Evolutionary conservation across 805 yeast species (phyloP), one percentile per base, ranked within the genome.

Genomic region (Yamadazyma paraphyllophila): DNA sequence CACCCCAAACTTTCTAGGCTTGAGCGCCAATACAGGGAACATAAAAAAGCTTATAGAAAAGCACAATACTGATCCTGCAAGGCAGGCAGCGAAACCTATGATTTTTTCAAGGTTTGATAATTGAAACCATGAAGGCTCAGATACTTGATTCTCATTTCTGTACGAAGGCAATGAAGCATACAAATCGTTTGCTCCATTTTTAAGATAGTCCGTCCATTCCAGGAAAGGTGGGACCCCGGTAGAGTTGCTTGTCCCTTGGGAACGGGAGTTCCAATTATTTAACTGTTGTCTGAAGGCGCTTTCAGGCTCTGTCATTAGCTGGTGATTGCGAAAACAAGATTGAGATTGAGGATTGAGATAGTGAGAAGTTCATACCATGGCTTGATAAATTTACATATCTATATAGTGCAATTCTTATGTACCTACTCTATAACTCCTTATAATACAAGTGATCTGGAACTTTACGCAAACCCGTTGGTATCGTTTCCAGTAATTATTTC

Each of bases 1-100:
- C 54, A 83, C 69, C 10, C 96, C 97, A 61, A 94, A 92, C 63
- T 94, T 94, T 40, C 96, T 75, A 12, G 98, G 99, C 55, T 87
- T 84, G 41, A 90, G 67, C 1, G 96, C 91, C 52, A 94, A 70
- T 12, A 92, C 90, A 0, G 99, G 99, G 63, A 94, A 83, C 56
- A 92, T 67, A 39, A 89, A 80, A 51, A 92, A 78, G 52, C 97
- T 88, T 24, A 92, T 64, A 10, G 82, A 76, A 64, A 92, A 94
- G 59, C 97, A 89, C 2, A 85, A 80, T n/a, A 77, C 67, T 0
- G 97, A 79, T 0, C 91, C 94, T 0, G 78, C 73, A 3, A 94
- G 68, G 55, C 96, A 88, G 44, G 85, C 79, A 15, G 82, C 77
- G 58, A 94, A 92, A 4, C 92, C 82, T 24, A 88, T 61, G 24